Conservation (phyloP, 2,329 filamentous ascomycete genomes). For the Diaporthe australafricana region DNA sequence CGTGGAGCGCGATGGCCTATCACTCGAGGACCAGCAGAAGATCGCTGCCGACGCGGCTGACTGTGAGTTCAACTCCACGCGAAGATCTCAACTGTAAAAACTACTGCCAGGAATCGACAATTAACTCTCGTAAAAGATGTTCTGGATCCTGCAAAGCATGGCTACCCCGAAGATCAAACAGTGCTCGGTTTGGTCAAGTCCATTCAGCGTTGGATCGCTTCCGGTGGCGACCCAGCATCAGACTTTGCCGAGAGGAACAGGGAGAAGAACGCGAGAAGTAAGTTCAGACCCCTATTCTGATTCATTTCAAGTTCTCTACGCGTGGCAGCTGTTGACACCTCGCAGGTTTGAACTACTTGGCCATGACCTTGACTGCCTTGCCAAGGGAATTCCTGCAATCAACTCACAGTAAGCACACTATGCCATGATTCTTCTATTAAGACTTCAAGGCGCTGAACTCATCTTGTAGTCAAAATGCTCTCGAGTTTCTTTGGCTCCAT, state of each 20-base stretch:
- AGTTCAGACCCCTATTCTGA: neutral
- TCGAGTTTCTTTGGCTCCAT: slow-evolving; percentile 32
- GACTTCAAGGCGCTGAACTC: neutral
- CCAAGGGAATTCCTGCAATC: slow-evolving; percentile 57
- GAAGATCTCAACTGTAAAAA: no score
- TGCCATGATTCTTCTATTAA: neutral
- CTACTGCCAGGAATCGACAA: neutral
- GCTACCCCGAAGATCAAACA: slow-evolving; percentile 15
- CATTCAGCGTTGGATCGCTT: slow-evolving; percentile 28
- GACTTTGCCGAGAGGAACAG: slow-evolving; percentile 27
- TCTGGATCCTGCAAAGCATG: slow-evolving; percentile 15
- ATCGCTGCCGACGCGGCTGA: slow-evolving; percentile 32
- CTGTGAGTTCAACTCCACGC: slow-evolving; percentile 8
- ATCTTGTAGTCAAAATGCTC: slow-evolving; percentile 26
- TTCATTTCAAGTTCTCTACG: neutral
- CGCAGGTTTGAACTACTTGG: slow-evolving; percentile 67
- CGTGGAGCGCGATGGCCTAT: slow-evolving; percentile 36
- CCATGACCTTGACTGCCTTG: slow-evolving; percentile 63
- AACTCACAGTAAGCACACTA: slow-evolving; percentile 58
- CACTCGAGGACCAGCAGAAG: slow-evolving; percentile 34
- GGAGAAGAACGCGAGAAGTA: slow-evolving; percentile 24
- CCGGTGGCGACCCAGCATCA: slow-evolving; percentile 4
- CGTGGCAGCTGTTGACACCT: slow-evolving; percentile 29
- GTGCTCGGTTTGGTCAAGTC: slow-evolving; percentile 30
- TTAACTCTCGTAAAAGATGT: slow-evolving; percentile 1